phyloP scores from a whole-genome alignment of 78 protist genomes.

The Mastigamoeba balamuthi region DNA sequence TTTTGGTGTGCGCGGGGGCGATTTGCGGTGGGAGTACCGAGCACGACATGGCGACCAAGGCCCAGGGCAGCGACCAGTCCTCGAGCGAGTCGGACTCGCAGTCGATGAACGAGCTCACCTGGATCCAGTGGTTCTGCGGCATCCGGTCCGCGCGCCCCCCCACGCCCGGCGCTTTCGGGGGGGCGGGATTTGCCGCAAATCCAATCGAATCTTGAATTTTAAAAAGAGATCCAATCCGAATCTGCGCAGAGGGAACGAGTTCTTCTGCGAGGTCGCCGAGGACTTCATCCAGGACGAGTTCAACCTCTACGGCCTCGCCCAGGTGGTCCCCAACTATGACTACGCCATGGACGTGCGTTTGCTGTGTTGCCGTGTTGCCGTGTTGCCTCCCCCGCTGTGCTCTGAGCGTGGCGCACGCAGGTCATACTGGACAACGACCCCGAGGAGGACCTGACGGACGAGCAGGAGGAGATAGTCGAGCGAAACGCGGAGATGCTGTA shows the following conservation, averaged over 20 bases:
- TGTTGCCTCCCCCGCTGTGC: neutral
- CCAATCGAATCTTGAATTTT: too few species aligned
- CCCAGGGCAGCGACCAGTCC: too few species aligned
- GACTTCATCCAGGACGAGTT: conserved; percentile 75
- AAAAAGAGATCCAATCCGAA: too few species aligned
- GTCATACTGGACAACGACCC: neutral
- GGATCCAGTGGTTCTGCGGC: conserved; percentile 55
- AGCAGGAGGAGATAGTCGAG: conserved; percentile 51
- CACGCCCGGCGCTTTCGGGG: too few species aligned
- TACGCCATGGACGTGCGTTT: conserved; percentile 85
- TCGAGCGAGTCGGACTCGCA: conserved; percentile 38
- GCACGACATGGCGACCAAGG: too few species aligned
- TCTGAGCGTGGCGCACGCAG: neutral
- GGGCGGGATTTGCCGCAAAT: too few species aligned
- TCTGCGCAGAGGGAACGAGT: conserved; percentile 61
- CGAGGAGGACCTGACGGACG: conserved; percentile 44
- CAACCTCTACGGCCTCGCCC: conserved; percentile 74
- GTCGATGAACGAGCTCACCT: conserved; percentile 35
- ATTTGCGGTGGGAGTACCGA: too few species aligned
- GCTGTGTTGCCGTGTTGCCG: neutral
- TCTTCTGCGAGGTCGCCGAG: conserved; percentile 50
- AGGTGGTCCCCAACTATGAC: conserved; percentile 75
- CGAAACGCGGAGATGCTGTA: conserved; percentile 80
- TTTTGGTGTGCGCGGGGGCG: too few species aligned
- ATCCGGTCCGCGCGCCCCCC: too few species aligned